Base-by-base conservation (phyloP, 1,284 basidiomycete genomes). In the Cryptococcus deneoformans region DNA sequence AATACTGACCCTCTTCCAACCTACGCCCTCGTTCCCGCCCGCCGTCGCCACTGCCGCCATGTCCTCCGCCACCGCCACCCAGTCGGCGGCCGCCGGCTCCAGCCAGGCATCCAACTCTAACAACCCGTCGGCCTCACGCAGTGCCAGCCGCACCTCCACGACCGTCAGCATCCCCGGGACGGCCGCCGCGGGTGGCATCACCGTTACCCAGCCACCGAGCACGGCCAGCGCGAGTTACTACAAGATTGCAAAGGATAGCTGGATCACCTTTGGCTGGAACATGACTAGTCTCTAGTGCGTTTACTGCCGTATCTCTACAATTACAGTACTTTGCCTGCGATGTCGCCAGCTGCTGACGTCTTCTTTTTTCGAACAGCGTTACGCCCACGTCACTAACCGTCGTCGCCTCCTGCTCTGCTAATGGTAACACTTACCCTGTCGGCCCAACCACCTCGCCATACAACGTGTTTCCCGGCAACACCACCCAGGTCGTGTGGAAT, bases 241-340 rank as follows among this genome's bases (percentile, higher is more conserved):
- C 82, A 95, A 96, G 82, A 89, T 97, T 66, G 89, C 88, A 20
- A 77, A 80, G 0, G 81, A 82, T 48, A 83, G 90, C 68, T 81
- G 81, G 57, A 83, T 95, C 70, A 95, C 91, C 20, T 91, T 95
- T 76, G 90, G 83, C n/a, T 96, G 92, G 92, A 94, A 92, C 75
- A 84, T 90, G 65, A 90, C 88, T 20, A 82, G 81, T 61, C 79
- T 94, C 29, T 79, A 86, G 77, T 76, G 57, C 64, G 77, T 73
- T 46, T 35, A 35, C 12, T 29, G 38, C 16, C 43, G 20, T 46
- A 10, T 53, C 54, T 24, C 38, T 7, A 14, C 49, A 29, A 9
- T 42, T 29, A 29, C 29, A 4, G 29, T 29, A 20, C 20, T 20
- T 20, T 20, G 20, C 20, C 20, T 20, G 20, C 20, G 20, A 29